Evolutionary conservation across 495 filamentous ascomycete genomes (phyloP).

Genomic region (Symbiotaphrina buchneri): DNA sequence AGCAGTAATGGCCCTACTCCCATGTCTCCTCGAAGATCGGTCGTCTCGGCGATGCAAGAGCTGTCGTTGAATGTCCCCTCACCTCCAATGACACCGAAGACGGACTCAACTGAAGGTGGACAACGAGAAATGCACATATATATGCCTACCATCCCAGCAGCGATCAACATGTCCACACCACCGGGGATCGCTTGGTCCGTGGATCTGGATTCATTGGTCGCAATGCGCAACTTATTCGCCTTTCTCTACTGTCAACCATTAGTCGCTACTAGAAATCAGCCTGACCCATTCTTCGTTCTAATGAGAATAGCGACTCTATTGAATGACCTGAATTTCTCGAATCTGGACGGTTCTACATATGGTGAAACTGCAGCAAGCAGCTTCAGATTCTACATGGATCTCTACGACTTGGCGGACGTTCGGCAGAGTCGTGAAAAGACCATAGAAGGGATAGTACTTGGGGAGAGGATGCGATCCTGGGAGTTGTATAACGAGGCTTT

Average conservation of each 20-base stretch:
- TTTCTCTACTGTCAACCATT: constrained; percentile 64
- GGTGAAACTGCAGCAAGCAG: constrained; percentile 57
- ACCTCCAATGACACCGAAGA: constrained; percentile 14
- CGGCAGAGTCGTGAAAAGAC: constrained; percentile 71
- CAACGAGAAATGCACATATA: constrained; percentile 41
- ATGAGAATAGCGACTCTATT: constrained; percentile 46
- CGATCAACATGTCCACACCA: constrained; percentile 14
- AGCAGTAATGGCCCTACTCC: constrained; percentile 4
- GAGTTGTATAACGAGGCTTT: constrained; percentile 79
- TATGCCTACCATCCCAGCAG: constrained; percentile 24
- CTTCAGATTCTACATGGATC: constrained; percentile 56
- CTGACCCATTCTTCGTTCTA: constrained; percentile 51
- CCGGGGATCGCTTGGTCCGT: constrained; percentile 24
- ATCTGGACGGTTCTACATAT: constrained; percentile 58
- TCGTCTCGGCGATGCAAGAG: not conserved
- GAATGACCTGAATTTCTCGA: constrained; percentile 54
- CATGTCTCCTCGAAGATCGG: constrained; percentile 1
- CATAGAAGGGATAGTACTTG: constrained; percentile 69
- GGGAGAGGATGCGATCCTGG: constrained; percentile 63
- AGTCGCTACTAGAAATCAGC: constrained; percentile 45
- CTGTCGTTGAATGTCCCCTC: constrained; percentile 4
- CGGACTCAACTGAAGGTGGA: constrained; percentile 3
- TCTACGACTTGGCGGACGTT: constrained; percentile 59
- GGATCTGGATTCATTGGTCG: constrained; percentile 30
- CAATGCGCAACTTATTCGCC: constrained; percentile 77